Evolutionary conservation across 179 eudicot genomes (phyloP).

Genomic region (Carnegiea gigantea): DNA sequence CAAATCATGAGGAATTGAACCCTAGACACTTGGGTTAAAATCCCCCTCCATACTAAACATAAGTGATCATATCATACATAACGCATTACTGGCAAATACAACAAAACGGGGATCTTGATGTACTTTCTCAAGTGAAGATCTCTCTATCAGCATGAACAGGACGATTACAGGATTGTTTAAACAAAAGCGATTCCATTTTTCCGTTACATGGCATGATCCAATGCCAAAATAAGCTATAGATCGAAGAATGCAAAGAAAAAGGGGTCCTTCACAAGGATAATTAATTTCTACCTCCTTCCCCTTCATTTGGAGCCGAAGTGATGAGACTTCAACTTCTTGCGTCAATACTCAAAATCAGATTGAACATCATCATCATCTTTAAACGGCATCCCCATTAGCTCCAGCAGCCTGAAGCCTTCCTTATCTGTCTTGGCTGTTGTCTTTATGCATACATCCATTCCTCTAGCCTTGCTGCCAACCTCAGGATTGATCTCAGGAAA

Average conservation of each 20-base stretch:
- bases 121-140: not conserved
- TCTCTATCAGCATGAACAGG: not conserved
- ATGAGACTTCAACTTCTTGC: slow-evolving; percentile 79
- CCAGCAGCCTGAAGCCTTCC: slow-evolving; percentile 69
- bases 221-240: slow-evolving; percentile 11
- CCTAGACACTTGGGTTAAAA: no score
- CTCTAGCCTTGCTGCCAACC: slow-evolving; percentile 74
- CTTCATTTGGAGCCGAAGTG: slow-evolving; percentile 65
- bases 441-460: slow-evolving; percentile 90
- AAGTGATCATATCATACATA: not conserved
- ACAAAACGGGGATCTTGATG: not conserved
- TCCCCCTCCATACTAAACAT: no score
- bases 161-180: not conserved
- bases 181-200: slow-evolving; percentile 12
- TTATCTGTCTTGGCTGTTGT: slow-evolving; percentile 92
- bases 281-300: slow-evolving; percentile 35
- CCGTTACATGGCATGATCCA: slow-evolving; percentile 16
- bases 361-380: slow-evolving; percentile 55
- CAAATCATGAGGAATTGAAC: no score
- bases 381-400: slow-evolving; percentile 97
- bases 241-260: not conserved
- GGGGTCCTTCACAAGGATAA: no score
- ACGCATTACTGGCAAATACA: not conserved
- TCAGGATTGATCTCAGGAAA: slow-evolving; percentile 82
- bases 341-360: not conserved